These are phyloP conservation scores for Trypanosoma avium DNA, from an alignment of 208 protist genomes.

Conservation along the genomic window DNA sequence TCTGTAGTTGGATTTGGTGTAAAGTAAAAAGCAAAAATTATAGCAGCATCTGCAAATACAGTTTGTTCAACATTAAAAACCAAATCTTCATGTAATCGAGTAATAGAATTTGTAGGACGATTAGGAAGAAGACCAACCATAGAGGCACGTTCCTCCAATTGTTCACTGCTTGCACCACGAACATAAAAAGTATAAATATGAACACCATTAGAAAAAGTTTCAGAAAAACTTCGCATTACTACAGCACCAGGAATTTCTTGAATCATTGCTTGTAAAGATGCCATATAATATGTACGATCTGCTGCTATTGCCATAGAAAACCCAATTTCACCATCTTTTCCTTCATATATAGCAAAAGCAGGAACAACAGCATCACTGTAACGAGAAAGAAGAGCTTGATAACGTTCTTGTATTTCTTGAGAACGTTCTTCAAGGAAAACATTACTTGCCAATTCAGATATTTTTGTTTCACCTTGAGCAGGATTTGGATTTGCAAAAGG, in stretches of 20 bases:
- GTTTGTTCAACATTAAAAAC: conserved; percentile 59
- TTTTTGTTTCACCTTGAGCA: conserved; percentile 29
- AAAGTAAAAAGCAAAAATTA: conserved; percentile 91
- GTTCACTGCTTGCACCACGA: conserved; percentile 29
- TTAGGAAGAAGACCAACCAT: conserved; percentile 70
- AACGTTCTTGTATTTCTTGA: conserved; percentile 39
- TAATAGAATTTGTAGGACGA: conserved; percentile 64
- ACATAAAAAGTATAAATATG: conserved; percentile 77
- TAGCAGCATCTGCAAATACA: conserved; percentile 70
- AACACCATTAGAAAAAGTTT: conserved; percentile 81
- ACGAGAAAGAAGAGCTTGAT: conserved; percentile 67
- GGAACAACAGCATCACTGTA: conserved; percentile 59
- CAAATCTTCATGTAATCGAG: conserved; percentile 62
- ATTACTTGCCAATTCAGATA: conserved; percentile 49
- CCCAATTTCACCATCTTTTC: conserved; percentile 33
- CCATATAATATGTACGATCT: conserved; percentile 62
- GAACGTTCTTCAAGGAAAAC: conserved; percentile 49
- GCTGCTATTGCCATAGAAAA: conserved; percentile 75
- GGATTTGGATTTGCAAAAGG: conserved; percentile 41
- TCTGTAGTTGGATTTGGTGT: conserved; percentile 80
- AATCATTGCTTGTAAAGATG: conserved; percentile 64
- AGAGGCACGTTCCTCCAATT: conserved; percentile 56
- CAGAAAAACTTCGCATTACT: conserved; percentile 49
- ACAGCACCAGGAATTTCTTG: conserved; percentile 60
- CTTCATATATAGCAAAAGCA: conserved; percentile 36